Conservation (phyloP, 768 basidiomycete genomes). For the Galerina marginata region DNA sequence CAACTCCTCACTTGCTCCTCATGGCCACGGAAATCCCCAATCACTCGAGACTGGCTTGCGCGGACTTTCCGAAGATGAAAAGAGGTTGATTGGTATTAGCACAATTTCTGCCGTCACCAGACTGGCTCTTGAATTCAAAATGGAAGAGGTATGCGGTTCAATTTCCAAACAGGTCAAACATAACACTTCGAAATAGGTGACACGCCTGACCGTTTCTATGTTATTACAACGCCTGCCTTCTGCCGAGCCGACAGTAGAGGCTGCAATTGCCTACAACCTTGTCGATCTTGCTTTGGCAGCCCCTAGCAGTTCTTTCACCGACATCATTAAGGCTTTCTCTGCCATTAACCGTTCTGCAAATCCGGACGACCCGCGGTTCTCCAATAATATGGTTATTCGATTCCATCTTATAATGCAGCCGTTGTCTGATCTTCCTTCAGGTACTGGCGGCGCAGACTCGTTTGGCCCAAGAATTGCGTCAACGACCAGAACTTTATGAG, state of each 20-base stretch:
- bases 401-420: not conserved
- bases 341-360: conserved; percentile 85
- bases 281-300: conserved; percentile 88
- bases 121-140: conserved; percentile 84
- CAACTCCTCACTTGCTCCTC: conserved; percentile 44
- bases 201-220: conserved; percentile 90
- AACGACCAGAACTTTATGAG: conserved; percentile 78
- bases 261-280: conserved; percentile 89
- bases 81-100: conserved; percentile 82
- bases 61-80: conserved; percentile 83
- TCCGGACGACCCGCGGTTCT: conserved; percentile 85
- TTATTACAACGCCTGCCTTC: conserved; percentile 84
- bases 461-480: conserved; percentile 78
- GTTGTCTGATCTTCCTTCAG: conserved; percentile 38
- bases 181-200: conserved; percentile 56
- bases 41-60: conserved; percentile 68
- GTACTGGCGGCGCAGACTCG: conserved; percentile 91
- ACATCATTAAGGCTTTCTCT: conserved; percentile 86
- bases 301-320: conserved; percentile 75
- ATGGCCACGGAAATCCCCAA: conserved; percentile 57
- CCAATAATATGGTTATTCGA: conserved; percentile 78
- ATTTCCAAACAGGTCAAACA: not conserved
- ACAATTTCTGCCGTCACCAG: conserved; percentile 91
- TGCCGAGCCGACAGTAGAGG: conserved; percentile 88
- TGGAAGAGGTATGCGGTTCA: conserved; percentile 67